These are phyloP conservation scores for Prillingera fragicola DNA, from an alignment of 1,284 basidiomycete species.

Conservation along the genomic window DNA sequence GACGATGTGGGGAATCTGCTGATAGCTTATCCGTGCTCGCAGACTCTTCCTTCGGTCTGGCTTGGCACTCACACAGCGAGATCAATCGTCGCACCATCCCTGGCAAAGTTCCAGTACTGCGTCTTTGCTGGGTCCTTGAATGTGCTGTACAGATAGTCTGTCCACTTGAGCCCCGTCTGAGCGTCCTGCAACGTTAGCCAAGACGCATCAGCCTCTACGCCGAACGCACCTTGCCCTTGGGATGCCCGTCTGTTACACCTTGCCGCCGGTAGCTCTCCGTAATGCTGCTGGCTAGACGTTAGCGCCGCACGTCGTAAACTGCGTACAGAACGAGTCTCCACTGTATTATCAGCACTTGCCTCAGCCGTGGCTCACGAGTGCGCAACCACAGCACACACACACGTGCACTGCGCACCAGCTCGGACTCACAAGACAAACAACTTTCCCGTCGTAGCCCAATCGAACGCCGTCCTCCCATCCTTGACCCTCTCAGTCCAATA, in stretches of 20 bases:
- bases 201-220: background rate
- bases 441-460: conserved; percentile 19
- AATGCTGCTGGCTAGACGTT: no score
- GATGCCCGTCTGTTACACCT: conserved; percentile 19
- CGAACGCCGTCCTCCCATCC: conserved; percentile 7
- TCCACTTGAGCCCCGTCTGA: conserved; percentile 23
- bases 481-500: no score
- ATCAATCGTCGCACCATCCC: conserved; percentile 19
- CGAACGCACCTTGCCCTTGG: conserved; percentile 10
- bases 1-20: no score
- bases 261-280: conserved; percentile 12
- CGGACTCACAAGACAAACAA: conserved; percentile 24
- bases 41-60: no score
- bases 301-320: background rate
- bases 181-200: no score
- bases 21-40: no score
- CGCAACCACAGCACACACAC: background rate
- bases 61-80: conserved; percentile 11
- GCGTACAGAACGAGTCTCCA: conserved; percentile 25
- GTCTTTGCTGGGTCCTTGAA: conserved; percentile 15
- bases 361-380: no score
- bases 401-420: no score
- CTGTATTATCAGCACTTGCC: conserved; percentile 1
- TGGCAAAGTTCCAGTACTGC: conserved; percentile 21
- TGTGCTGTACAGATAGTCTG: conserved; percentile 22